Conservation (phyloP, 352 stramenopile genomes). For the Globisporangium cederbergense region DNA sequence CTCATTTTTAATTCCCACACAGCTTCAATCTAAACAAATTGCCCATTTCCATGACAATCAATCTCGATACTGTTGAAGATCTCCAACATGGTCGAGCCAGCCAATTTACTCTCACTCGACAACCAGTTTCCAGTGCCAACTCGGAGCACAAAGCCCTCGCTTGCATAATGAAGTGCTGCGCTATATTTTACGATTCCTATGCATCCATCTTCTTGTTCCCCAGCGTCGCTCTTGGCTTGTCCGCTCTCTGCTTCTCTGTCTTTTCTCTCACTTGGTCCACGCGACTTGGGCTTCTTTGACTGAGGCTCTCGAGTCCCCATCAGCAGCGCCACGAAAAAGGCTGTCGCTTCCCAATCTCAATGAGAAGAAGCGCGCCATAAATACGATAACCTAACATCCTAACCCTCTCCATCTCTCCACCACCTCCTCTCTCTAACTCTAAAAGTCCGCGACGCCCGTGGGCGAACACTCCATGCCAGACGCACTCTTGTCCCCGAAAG, state of each 20-base stretch:
- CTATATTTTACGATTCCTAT: slow-evolving; percentile 13
- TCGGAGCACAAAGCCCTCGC: not conserved
- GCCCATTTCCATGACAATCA: not conserved
- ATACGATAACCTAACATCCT: slow-evolving; percentile 9
- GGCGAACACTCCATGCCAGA: slow-evolving; percentile 68
- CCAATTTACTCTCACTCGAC: not conserved
- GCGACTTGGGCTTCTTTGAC: not conserved
- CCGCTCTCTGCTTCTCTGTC: not conserved
- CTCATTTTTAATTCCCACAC: not conserved
- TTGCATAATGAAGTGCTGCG: slow-evolving; percentile 3
- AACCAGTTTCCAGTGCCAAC: not conserved
- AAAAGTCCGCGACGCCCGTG: slow-evolving; percentile 55
- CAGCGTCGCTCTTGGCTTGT: not conserved
- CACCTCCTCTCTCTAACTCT: not conserved
- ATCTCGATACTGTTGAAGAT: not conserved
- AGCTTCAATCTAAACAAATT: not conserved
- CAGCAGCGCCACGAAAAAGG: slow-evolving; percentile 1
- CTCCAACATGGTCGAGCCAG: not conserved
- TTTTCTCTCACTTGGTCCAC: slow-evolving; percentile 3
- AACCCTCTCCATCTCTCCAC: not conserved
- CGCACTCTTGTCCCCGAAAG: slow-evolving; percentile 63
- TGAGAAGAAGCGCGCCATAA: slow-evolving; percentile 11
- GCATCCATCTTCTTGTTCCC: slow-evolving; percentile 1
- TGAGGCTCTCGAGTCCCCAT: not conserved
- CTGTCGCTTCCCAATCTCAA: not conserved